These are phyloP conservation scores for Mycena metata DNA, from an alignment of 768 basidiomycete genomes.

Conservation along the genomic window DNA sequence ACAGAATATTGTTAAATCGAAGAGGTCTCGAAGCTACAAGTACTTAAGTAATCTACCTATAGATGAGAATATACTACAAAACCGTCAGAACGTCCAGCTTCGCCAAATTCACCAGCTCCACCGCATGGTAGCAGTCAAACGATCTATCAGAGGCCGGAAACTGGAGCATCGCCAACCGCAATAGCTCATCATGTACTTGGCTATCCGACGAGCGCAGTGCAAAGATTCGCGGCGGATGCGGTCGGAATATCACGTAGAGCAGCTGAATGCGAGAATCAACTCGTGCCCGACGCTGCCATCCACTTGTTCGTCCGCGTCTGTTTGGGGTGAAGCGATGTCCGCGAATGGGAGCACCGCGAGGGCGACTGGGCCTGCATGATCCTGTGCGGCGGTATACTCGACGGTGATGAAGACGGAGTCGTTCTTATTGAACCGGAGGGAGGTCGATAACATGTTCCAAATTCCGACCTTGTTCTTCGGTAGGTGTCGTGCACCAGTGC, in stretches of 20 bases:
- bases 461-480: background rate
- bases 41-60: no score
- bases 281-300: background rate
- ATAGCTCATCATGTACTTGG: background rate
- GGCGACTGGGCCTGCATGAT: background rate
- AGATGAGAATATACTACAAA: no score
- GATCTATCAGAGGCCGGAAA: no score
- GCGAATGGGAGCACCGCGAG: background rate
- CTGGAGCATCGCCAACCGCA: background rate
- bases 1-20: no score
- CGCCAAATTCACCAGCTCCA: no score
- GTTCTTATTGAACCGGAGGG: background rate
- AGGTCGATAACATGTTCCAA: background rate
- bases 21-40: no score
- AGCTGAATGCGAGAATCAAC: background rate
- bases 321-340: background rate
- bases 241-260: background rate
- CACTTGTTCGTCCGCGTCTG: background rate
- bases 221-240: background rate
- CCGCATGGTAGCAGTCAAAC: no score
- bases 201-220: background rate
- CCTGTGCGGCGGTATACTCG: background rate
- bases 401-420: background rate
- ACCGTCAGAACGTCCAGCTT: no score
- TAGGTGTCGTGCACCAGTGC: background rate